These are phyloP conservation scores for Davidsoniella neocaledoniae DNA, from an alignment of 2,329 filamentous ascomycete species.

Conservation along the genomic window DNA sequence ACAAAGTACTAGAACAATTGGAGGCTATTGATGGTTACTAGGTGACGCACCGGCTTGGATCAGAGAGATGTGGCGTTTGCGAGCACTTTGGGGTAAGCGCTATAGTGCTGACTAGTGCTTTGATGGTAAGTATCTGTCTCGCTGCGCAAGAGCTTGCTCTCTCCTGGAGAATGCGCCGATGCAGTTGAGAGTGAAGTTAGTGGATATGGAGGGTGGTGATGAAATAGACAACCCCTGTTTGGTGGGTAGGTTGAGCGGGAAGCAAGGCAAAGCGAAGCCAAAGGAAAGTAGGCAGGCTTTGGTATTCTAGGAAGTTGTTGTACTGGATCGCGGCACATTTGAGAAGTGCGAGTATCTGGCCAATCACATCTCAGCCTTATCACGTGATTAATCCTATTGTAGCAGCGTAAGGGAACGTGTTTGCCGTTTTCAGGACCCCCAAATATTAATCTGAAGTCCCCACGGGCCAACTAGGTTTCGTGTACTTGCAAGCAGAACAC, in stretches of 20 bases:
- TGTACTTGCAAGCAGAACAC: too few relatives aligned
- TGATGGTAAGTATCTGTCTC: neutral
- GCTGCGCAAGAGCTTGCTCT: conserved; percentile 6
- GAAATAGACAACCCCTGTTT: conserved; percentile 8
- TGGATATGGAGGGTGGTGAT: neutral
- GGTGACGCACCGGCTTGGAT: neutral
- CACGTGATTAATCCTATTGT: conserved; percentile 3
- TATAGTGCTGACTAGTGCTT: neutral
- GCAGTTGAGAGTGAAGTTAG: conserved; percentile 4
- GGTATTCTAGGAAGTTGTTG: conserved; percentile 1
- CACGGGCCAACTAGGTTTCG: too few relatives aligned
- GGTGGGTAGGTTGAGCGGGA: conserved; percentile 2
- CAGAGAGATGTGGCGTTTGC: conserved; percentile 7
- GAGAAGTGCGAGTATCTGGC: neutral
- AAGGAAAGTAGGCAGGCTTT: neutral
- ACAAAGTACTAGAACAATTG: neutral
- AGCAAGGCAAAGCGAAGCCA: conserved; percentile 1
- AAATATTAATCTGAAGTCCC: too few relatives aligned
- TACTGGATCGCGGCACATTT: conserved; percentile 2
- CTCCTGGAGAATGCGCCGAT: conserved; percentile 10
- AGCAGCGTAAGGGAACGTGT: too few relatives aligned
- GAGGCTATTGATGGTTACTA: too few relatives aligned
- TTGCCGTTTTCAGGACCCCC: too few relatives aligned
- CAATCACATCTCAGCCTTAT: conserved; percentile 7
- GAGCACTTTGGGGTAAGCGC: neutral